A percentile compares a stretch with the other conserved stretches of the same genome.
Conservation (phyloP, 257 asterid species). For the Penstemon eatonii region DNA sequence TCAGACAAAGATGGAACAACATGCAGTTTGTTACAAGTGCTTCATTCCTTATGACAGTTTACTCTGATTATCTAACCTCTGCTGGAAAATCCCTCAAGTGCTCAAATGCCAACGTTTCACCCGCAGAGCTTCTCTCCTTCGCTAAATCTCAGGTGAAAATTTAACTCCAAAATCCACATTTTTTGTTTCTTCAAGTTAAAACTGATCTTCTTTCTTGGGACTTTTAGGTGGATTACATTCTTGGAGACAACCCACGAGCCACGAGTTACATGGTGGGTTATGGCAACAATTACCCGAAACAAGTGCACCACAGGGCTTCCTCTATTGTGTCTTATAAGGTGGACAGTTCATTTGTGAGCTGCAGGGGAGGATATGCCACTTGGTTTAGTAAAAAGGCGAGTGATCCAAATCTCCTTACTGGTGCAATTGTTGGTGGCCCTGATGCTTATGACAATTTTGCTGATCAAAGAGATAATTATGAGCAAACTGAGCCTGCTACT, state of each 20-base stretch:
- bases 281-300: conserved; percentile 43
- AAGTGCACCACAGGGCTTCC: conserved; percentile 53
- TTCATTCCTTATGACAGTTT: conserved; percentile 62
- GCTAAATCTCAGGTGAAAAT: conserved; percentile 68
- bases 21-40: conserved; percentile 83
- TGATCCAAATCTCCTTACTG: conserved; percentile 45
- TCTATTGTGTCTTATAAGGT: conserved; percentile 45
- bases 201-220: neutral
- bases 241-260: conserved; percentile 51
- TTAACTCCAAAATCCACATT: neutral
- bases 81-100: conserved; percentile 59
- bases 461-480: conserved; percentile 43
- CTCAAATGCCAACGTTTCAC: conserved; percentile 46
- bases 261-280: conserved; percentile 60
- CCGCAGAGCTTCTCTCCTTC: conserved; percentile 55
- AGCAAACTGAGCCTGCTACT: conserved; percentile 50
- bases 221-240: conserved; percentile 51
- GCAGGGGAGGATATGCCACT: conserved; percentile 52
- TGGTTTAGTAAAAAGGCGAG: conserved; percentile 37
- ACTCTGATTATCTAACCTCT: conserved; percentile 70
- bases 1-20: conserved; percentile 73
- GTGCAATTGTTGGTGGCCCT: conserved; percentile 61
- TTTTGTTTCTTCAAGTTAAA: neutral
- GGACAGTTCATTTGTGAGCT: conserved; percentile 43
- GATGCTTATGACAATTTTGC: conserved; percentile 49